Base-by-base conservation (phyloP, 805 yeast species). In the Kodamaea fukazawae region DNA sequence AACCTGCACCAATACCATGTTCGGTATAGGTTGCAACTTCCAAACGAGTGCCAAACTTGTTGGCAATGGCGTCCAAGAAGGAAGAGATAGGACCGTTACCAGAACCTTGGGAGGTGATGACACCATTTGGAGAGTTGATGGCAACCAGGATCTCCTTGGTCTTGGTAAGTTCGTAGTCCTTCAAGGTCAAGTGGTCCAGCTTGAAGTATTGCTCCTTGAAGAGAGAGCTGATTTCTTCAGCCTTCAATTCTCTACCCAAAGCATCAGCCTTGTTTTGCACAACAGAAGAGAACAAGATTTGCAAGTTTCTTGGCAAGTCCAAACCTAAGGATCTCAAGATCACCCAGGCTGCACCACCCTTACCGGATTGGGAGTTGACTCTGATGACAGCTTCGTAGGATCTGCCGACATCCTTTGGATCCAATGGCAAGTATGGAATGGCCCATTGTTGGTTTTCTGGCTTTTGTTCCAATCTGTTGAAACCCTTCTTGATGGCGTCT, bases 301-400 rank as follows among this genome's bases (percentile, higher is more conserved):
- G 91, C 63, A 83, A 65, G 40, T 67, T 68, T 67, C 88, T 76
- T 58, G 91, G 91, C 47, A 83, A 66, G 55, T 83, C 91, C 50
- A 83, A 67, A 46, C 86, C 89, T 50, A 82, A 65, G 23, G 84
- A 69, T 64, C 86, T 73, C 55, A 81, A 74, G 46, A 83, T 73
- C 41, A 83, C 79, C 91, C 91, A 83, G 15, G 90, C 87, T 33
- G 90, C 87, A 62, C 91, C 91, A 57, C 91, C 91, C 62, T 83
- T 83, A 61, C 91, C 91, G n/a, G 87, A 80, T 66, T 83, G 91
- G 15, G 91, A 83, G 67, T 83, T 83, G 54, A 83, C 90, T 70
- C 91, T 74, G 57, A 83, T 83, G 43, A 83, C 86, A 40, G 89
- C 90, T 66, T 83, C 91, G 60, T 83, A 83, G 51, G 75, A 82